Conservation (phyloP, 1,284 basidiomycete species). For the Boletus sp. region DNA sequence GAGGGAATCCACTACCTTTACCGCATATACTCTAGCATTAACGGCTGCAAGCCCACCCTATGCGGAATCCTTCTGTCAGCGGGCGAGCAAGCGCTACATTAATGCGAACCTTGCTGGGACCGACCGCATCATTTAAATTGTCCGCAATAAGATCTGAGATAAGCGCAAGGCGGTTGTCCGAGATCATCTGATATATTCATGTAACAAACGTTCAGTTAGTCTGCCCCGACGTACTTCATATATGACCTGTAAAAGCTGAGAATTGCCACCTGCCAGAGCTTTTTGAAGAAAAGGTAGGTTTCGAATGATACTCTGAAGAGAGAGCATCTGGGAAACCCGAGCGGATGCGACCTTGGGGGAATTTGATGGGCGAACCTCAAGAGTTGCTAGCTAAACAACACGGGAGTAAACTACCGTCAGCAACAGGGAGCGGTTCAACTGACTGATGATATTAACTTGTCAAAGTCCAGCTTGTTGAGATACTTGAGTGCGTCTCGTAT, state of each 20-base stretch:
- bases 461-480: slow-evolving; percentile 82
- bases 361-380: slow-evolving; percentile 56
- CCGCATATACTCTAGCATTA: slow-evolving; percentile 83
- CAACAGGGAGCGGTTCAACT: background rate
- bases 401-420: background rate
- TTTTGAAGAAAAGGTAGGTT: slow-evolving; percentile 63
- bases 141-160: slow-evolving; percentile 64
- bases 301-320: slow-evolving; percentile 70
- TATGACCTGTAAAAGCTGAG: slow-evolving; percentile 67
- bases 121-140: slow-evolving; percentile 74
- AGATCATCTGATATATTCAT: slow-evolving; percentile 59
- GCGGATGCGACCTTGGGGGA: slow-evolving; percentile 66
- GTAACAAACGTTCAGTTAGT: background rate
- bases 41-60: slow-evolving; percentile 71
- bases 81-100: background rate
- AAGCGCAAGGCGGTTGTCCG: slow-evolving; percentile 65
- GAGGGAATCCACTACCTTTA: slow-evolving; percentile 53
- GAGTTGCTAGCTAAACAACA: slow-evolving; percentile 59
- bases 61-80: background rate
- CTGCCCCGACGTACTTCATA: slow-evolving; percentile 47
- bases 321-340: slow-evolving; percentile 77
- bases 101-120: slow-evolving; percentile 55
- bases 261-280: slow-evolving; percentile 60
- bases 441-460: slow-evolving; percentile 82
- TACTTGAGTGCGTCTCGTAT: slow-evolving; percentile 71